Percentiles rank a stretch among this genome's conserved stretches.
These are phyloP conservation scores for Cupressus sempervirens DNA, from an alignment of 75 land plant genomes.

Conservation along the genomic window DNA sequence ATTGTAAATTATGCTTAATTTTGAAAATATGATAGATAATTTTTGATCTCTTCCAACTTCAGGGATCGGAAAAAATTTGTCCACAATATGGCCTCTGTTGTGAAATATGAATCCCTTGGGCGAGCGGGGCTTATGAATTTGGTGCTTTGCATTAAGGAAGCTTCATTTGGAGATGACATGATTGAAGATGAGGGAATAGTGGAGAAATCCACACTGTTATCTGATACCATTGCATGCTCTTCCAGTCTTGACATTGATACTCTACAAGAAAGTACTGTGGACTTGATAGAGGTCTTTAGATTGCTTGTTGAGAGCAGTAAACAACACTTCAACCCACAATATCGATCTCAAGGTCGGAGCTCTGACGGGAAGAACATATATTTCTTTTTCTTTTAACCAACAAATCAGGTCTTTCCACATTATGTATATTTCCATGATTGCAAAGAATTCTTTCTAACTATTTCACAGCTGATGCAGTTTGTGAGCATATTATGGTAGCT, in stretches of 20 bases:
- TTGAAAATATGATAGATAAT: neutral
- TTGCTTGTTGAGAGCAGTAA: slow-evolving; percentile 66
- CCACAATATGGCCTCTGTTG: slow-evolving; percentile 42
- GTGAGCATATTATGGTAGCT: slow-evolving; percentile 58
- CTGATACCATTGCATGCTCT: neutral
- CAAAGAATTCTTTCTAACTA: neutral
- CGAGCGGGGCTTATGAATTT: slow-evolving; percentile 83
- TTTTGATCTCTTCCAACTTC: neutral
- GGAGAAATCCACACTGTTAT: neutral
- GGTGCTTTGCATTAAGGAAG: slow-evolving; percentile 61
- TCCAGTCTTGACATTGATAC: neutral
- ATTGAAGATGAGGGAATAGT: neutral
- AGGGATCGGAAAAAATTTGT: slow-evolving; percentile 29
- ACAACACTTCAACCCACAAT: slow-evolving; percentile 75
- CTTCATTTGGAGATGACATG: slow-evolving; percentile 30
- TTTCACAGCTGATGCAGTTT: slow-evolving; percentile 38
- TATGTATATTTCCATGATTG: neutral
- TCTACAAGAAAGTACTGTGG: slow-evolving; percentile 12
- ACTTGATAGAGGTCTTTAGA: slow-evolving; percentile 61
- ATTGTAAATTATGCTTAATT: neutral
- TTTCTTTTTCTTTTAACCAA: neutral
- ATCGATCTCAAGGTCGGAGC: slow-evolving; percentile 64
- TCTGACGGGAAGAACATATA: neutral
- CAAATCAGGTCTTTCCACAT: neutral
- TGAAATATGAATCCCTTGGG: slow-evolving; percentile 47